Evolutionary conservation across 1,284 basidiomycete genomes (phyloP).

Genomic region (Violaceomyces palustris): DNA sequence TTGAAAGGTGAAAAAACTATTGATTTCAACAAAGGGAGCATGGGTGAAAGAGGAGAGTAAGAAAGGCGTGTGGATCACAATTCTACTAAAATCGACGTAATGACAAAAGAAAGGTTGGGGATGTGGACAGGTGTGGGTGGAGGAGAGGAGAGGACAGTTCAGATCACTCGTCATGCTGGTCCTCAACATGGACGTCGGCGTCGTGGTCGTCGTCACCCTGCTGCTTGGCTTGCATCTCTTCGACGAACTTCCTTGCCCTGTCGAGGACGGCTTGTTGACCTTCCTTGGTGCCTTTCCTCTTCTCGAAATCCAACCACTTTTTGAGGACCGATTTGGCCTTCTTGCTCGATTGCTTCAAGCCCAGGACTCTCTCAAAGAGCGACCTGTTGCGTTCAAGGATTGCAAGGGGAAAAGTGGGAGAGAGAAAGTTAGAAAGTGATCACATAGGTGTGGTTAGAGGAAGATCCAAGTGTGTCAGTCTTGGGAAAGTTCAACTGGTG

Average conservation of each 20-base stretch:
- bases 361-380: conserved; percentile 75
- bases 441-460: conserved; percentile 11
- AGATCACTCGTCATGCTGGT: conserved; percentile 8
- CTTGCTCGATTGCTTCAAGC: conserved; percentile 82
- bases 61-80: too few species aligned
- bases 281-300: conserved; percentile 75
- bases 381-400: conserved; percentile 57
- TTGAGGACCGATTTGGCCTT: conserved; percentile 83
- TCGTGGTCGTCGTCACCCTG: conserved; percentile 6
- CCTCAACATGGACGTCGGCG: conserved; percentile 10
- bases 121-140: too few species aligned
- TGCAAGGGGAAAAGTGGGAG: neutral
- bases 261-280: conserved; percentile 77
- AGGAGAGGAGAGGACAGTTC: too few species aligned
- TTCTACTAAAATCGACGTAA: too few species aligned
- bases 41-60: too few species aligned
- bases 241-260: conserved; percentile 70
- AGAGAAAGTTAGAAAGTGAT: neutral
- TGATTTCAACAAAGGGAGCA: too few species aligned
- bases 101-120: too few species aligned
- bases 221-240: conserved; percentile 20
- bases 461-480: too few species aligned
- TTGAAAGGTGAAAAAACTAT: too few species aligned
- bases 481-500: conserved; percentile 2
- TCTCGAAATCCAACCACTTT: conserved; percentile 90